Evolutionary conservation across 2,329 filamentous ascomycete species (phyloP), one percentile per base, ranked within the genome.

Genomic region (Trichoderma citrinoviride): DNA sequence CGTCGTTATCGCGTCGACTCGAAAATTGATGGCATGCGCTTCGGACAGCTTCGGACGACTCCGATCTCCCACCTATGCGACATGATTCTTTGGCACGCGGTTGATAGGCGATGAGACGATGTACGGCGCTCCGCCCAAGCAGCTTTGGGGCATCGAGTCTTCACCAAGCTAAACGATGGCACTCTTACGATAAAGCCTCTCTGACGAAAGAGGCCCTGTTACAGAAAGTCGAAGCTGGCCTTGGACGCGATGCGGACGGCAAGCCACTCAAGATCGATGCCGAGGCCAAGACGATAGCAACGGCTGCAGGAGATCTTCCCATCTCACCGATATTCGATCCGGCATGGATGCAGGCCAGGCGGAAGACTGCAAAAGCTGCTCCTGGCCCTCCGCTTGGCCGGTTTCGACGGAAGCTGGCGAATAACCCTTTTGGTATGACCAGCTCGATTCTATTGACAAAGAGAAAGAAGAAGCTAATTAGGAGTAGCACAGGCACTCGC

Each of bases 351-450:
- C 74, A 80, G 41, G 77, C 78, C 0, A 79, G 75, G 64, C 73
- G 78, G 44, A 78, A 79, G 15, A 82, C 77, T 66, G 80, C 75
- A 49, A 80, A 80, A 65, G 70, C 73, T 0, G 77, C 65, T 41
- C 72, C 50, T 73, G 75, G 65, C 64, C 74, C 68, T 33, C 70
- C 72, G 0, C 69, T 65, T 2, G 79, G 76, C 14, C 76, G 80
- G 2, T 85, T 91, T 66, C 85, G 88, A 71, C 80, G 79, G 64
- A 82, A 85, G 65, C 77, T 92, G 1, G 78, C 77, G 33, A 80
- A 80, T 43, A 93, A 90, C 68, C 80, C 87, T 2, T 92, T 85
- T 69, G 90, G 88, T 90, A 77, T 33, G 77, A 29, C 14, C 7
- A 15, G 14, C n/a, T 33, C 23, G 27, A 47, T 15, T 17, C 3